Conservation (phyloP, 176 grass and related monocot species). For the Cenchrus fungigraminus region DNA sequence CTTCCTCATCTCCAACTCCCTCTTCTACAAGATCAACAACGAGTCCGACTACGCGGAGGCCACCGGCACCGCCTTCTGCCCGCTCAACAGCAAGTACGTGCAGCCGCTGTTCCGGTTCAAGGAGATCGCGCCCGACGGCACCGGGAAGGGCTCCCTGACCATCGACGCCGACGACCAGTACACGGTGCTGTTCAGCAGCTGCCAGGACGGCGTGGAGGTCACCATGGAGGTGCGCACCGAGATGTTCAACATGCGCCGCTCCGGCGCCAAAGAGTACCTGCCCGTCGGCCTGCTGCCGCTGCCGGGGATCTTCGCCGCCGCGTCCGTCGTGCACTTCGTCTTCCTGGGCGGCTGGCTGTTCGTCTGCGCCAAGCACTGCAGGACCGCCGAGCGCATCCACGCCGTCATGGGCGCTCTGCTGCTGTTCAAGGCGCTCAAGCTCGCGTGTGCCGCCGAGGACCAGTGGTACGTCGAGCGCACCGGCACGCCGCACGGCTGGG, state of each 20-base stretch:
- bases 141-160: conserved; percentile 23
- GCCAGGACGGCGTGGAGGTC: conserved; percentile 61
- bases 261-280: conserved; percentile 47
- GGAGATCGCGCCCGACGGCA: conserved; percentile 47
- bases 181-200: conserved; percentile 66
- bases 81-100: conserved; percentile 58
- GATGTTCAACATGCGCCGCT: conserved; percentile 63
- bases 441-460: conserved; percentile 71
- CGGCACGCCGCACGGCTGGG: conserved; percentile 68
- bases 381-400: conserved; percentile 55
- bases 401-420: conserved; percentile 60
- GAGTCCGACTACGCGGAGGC: conserved; percentile 62
- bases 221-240: conserved; percentile 69
- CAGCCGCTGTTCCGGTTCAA: conserved; percentile 44
- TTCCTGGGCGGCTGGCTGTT: conserved; percentile 49
- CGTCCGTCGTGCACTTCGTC: conserved; percentile 41
- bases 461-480: conserved; percentile 60
- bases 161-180: conserved; percentile 56
- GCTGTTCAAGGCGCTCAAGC: conserved; percentile 76
- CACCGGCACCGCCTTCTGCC: conserved; percentile 56
- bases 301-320: conserved; percentile 50
- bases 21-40: conserved; percentile 58
- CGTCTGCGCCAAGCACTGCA: conserved; percentile 36
- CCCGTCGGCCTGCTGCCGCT: conserved; percentile 53
- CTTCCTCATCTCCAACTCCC: conserved; percentile 62